A percentile compares a stretch with the other conserved stretches of the same genome.
Conservation (phyloP, 2,329 filamentous ascomycete species). For the Aureobasidium subglaciale region DNA sequence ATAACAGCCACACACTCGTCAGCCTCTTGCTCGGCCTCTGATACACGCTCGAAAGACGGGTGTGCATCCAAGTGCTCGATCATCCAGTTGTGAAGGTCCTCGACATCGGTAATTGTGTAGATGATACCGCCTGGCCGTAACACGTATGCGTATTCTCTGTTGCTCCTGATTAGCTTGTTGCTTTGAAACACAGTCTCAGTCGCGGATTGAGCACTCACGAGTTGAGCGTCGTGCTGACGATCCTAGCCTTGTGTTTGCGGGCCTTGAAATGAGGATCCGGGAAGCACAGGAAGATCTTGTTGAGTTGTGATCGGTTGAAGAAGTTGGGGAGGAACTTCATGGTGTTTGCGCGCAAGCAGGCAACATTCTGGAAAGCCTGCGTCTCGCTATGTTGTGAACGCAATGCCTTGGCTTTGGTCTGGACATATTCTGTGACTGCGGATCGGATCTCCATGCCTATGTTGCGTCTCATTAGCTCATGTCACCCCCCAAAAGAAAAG, state of each 20-base stretch:
- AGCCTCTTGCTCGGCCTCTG: constrained; percentile 33
- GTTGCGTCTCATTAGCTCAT: background rate
- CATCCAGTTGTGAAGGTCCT: constrained; percentile 92
- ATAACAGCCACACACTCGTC: constrained; percentile 69
- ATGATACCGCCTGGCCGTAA: constrained; percentile 75
- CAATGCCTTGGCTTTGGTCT: constrained; percentile 77
- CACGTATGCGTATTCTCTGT: constrained; percentile 76
- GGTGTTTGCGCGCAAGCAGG: constrained; percentile 83
- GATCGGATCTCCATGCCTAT: constrained; percentile 84
- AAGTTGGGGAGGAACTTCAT: constrained; percentile 99
- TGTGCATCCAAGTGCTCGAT: constrained; percentile 74
- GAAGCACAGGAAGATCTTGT: constrained; percentile 95
- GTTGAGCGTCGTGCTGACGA: constrained; percentile 80
- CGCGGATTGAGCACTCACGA: constrained; percentile 37
- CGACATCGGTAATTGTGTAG: constrained; percentile 96
- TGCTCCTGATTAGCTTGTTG: background rate
- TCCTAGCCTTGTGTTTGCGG: constrained; percentile 92
- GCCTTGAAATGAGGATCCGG: constrained; percentile 98
- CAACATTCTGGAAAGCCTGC: constrained; percentile 68
- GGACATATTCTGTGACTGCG: constrained; percentile 84
- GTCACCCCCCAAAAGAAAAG: too few relatives aligned
- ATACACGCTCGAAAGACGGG: constrained; percentile 69
- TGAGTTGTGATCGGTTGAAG: constrained; percentile 72
- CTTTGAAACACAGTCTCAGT: background rate
- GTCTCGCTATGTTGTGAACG: constrained; percentile 38